These are phyloP conservation scores for Tephrocybe sp. DNA, from an alignment of 768 basidiomycete species.

Conservation along the genomic window DNA sequence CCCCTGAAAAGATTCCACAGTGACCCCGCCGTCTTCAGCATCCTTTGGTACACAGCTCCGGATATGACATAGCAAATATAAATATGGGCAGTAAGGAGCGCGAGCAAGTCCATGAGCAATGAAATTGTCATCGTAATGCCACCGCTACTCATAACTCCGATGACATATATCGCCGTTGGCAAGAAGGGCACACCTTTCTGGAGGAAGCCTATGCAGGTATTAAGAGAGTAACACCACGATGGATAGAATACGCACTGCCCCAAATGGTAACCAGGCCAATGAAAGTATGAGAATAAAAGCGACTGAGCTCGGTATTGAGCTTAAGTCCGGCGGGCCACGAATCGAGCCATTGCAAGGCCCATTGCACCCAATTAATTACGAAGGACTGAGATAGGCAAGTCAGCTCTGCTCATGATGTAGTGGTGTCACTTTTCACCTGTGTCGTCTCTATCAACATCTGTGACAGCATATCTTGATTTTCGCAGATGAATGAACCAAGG, in stretches of 20 bases:
- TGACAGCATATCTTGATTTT: conserved; percentile 56
- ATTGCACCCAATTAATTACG: conserved; percentile 47
- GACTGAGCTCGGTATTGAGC: conserved; percentile 91
- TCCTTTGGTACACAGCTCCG: conserved; percentile 56
- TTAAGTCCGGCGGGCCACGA: conserved; percentile 96
- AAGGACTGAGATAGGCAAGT: conserved; percentile 26
- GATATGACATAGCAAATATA: conserved; percentile 66
- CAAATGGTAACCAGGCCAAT: conserved; percentile 63
- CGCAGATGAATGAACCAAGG: conserved; percentile 65
- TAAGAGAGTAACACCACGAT: neutral
- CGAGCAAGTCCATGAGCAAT: conserved; percentile 61
- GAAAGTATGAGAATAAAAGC: conserved; percentile 76
- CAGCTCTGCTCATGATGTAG: neutral
- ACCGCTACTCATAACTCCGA: conserved; percentile 37
- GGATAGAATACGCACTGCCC: conserved; percentile 54
- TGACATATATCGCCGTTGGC: conserved; percentile 26
- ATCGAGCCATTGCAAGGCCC: conserved; percentile 77
- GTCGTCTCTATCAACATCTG: conserved; percentile 30
- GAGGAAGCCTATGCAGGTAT: conserved; percentile 21
- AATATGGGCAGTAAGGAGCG: conserved; percentile 69
- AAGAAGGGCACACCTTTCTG: conserved; percentile 25
- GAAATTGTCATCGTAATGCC: conserved; percentile 71
- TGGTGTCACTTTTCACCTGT: conserved; percentile 32
- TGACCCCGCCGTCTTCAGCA: conserved; percentile 55
- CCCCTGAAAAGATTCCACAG: conserved; percentile 93